Conservation (phyloP, 2,329 filamentous ascomycete genomes). For the Fusarium algeriense region DNA sequence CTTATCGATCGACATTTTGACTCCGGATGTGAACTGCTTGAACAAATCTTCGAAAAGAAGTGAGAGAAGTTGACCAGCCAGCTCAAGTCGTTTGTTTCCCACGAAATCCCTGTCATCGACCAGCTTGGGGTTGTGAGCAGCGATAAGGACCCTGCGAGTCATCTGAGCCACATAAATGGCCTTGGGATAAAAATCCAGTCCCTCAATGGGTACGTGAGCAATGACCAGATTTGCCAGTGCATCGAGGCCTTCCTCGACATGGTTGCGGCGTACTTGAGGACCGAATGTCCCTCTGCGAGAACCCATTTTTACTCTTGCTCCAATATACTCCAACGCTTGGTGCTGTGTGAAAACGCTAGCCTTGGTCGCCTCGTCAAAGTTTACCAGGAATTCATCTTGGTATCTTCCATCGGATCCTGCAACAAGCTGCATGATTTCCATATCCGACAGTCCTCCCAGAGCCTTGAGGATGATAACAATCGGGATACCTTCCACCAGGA, state of each 20-base stretch:
- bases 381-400: slow-evolving; percentile 94
- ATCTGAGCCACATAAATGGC: slow-evolving; percentile 97
- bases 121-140: slow-evolving; percentile 86
- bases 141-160: slow-evolving; percentile 96
- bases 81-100: slow-evolving; percentile 94
- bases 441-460: slow-evolving; percentile 91
- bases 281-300: slow-evolving; percentile 70
- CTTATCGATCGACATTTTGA: slow-evolving; percentile 96
- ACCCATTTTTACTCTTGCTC: slow-evolving; percentile 87
- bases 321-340: slow-evolving; percentile 94
- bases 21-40: slow-evolving; percentile 90
- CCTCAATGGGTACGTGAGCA: slow-evolving; percentile 91
- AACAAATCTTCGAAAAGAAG: slow-evolving; percentile 97
- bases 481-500: slow-evolving; percentile 91
- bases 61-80: slow-evolving; percentile 94
- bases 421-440: slow-evolving; percentile 92
- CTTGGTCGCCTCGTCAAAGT: slow-evolving; percentile 92
- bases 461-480: slow-evolving; percentile 95
- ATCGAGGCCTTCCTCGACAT: slow-evolving; percentile 91
- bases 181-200: slow-evolving; percentile 96
- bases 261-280: slow-evolving; percentile 75
- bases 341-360: slow-evolving; percentile 91
- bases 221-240: slow-evolving; percentile 93
- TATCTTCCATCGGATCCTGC: slow-evolving; percentile 89
- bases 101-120: slow-evolving; percentile 98